Base-by-base conservation (phyloP, 176 grass and related monocot species). In the Pontederia crassipes region DNA sequence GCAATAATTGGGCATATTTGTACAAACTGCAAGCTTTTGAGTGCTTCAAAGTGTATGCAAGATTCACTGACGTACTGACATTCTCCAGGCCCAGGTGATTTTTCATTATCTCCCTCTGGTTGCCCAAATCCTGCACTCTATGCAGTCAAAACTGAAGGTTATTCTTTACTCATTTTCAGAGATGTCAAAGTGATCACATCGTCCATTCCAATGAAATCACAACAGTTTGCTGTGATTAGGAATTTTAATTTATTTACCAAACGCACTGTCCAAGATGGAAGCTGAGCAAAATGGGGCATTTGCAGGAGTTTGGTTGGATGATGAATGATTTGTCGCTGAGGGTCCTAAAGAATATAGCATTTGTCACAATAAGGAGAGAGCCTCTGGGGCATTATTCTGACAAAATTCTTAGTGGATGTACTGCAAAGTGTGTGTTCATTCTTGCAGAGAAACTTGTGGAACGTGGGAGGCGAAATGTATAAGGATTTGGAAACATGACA, bases 31-130 rank as follows among this genome's bases (percentile, higher is more conserved):
- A 45, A 24, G 20, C 20, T 24, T 24, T 24, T 24, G 20, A 66
- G 77, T 40, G 74, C 85, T 49, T 96, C 86, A 73, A 85, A 87
- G 59, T 96, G 92, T 58, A 85, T 70, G 46, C 86, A 80, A 64
- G 86, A 86, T 54, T 87, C 86, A 70, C 71, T 96, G 29, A 87
- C 83, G 78, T 96, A 96, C 62, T 96, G 91, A 86, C 68, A 90
- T 8, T 96, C 92, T 69, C 75, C 55, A 10, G 91, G 91, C 70
- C 86, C 91, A 45, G 83, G 91, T 40, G 86, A 96, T 55, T 96
- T 96, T 70, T 80, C 77, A 14, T 68, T 96, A 71, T 87, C 92
- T 64, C 85, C 92, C 58, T 68, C 75, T 46, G 73, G 75, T 57
- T 96, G 91, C 29, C 46, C 27, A 46, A 83, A 73, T 55, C 57